Conservation (phyloP, 1,284 basidiomycete species). For the Amylostereum areolatum region DNA sequence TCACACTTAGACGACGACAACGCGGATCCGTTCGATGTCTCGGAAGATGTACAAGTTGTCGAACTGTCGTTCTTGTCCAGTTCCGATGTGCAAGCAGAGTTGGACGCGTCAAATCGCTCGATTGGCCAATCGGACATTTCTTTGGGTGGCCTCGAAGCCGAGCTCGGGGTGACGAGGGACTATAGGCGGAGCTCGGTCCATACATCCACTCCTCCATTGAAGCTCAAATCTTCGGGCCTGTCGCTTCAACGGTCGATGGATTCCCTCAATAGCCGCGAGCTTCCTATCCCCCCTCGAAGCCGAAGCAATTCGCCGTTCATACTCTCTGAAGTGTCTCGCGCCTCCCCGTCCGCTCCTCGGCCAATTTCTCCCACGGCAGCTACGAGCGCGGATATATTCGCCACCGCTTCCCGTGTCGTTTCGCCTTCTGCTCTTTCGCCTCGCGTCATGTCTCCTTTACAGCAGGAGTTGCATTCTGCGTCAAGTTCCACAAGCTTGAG, state of each 20-base stretch:
- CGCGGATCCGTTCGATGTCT: constrained; percentile 20
- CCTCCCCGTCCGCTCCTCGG: constrained; percentile 9
- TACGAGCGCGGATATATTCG: constrained; percentile 3
- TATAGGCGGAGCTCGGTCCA: constrained; percentile 3
- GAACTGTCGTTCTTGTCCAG: constrained; percentile 32
- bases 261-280: constrained; percentile 6
- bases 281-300: constrained; percentile 8
- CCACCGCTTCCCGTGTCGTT: constrained; percentile 12
- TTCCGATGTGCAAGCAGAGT: constrained; percentile 5
- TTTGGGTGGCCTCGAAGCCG: constrained; percentile 19
- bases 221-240: constrained; percentile 2
- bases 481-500: constrained; percentile 8
- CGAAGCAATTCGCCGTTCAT: constrained; percentile 13
- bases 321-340: constrained; percentile 5
- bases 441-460: constrained; percentile 11
- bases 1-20: constrained; percentile 1
- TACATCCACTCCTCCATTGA: constrained; percentile 9
- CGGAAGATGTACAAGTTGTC: constrained; percentile 24
- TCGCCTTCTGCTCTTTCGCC: constrained; percentile 9
- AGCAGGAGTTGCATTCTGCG: neutral
- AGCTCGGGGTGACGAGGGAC: constrained; percentile 13
- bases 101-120: constrained; percentile 28
- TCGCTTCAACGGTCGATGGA: constrained; percentile 5
- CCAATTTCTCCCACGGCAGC: constrained; percentile 6
- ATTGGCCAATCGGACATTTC: constrained; percentile 22